Base-by-base conservation (phyloP, 768 basidiomycete species). In the Lanmaoa rubissima region DNA sequence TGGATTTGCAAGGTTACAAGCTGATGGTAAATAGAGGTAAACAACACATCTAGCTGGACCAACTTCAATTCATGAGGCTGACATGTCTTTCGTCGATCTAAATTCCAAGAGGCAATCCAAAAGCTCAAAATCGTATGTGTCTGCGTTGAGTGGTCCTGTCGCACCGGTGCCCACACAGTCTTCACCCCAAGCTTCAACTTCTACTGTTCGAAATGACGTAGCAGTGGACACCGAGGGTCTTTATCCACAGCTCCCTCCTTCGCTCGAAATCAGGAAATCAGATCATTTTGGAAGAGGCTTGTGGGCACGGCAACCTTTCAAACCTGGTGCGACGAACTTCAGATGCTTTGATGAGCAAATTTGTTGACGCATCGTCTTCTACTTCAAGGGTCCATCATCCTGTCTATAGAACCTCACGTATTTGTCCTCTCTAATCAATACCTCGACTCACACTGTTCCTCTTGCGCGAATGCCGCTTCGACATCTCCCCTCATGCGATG, bases 401-500 rank as follows among this genome's bases (percentile, higher is more conserved):
- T 92, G n/a, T 72, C 78, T 5, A 64, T 80, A 12, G 76, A 78
- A 54, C 91, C 91, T 0, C 80, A 84, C 53, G 76, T 85, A 24
- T 76, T 82, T 16, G 84, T 82, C 0, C 78, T 95, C 14, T 90
- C 91, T 0, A 86, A 79, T 38, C 69, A 74, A 19, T 77, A 83
- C 60, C 74, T 97, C 11, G 73, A 78, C 13, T 72, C 74, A 1
- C 77, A 86, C 66, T 97, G 94, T 63, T 88, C 90, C 1, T 77
- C 77, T 7, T 97, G 94, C 63, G 77, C 79, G 41, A 74, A 73
- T 0, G 64, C 76, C 1, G 69, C 78, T 13, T 60, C 71, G 1
- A 31, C 71, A 0, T 55, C 66, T 19, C 69, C 74, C 1, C 66
- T 94, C 55, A 86, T 83, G 66, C 77, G 90, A 48, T 98, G 96